Conservation (phyloP, 257 asterid species). For the Cinchona pubescens region DNA sequence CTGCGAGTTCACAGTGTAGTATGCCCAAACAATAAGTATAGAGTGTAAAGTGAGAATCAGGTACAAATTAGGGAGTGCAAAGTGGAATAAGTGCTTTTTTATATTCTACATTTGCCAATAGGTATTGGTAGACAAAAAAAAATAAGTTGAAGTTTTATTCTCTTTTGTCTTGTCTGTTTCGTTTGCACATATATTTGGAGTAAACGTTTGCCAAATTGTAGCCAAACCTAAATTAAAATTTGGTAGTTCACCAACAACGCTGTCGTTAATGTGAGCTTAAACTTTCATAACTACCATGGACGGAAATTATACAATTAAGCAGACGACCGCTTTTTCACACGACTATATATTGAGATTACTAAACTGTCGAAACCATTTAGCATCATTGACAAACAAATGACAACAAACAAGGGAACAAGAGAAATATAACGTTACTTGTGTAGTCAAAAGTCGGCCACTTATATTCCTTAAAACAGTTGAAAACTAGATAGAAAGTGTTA, state of each 20-base stretch:
- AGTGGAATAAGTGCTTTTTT: too few species aligned
- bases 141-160: neutral
- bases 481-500: neutral
- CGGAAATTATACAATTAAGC: neutral
- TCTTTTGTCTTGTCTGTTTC: neutral
- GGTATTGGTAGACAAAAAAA: neutral
- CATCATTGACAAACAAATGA: neutral
- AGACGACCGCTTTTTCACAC: neutral
- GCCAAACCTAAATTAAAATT: neutral
- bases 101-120: neutral
- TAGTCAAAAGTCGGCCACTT: slow-evolving; percentile 13
- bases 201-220: slow-evolving; percentile 9
- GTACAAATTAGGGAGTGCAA: too few species aligned
- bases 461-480: neutral
- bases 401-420: slow-evolving; percentile 1
- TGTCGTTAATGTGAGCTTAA: neutral
- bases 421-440: neutral
- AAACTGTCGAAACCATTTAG: neutral
- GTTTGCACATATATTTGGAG: slow-evolving; percentile 3
- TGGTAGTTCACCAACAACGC: neutral
- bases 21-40: too few species aligned
- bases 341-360: neutral
- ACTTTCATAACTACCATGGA: neutral
- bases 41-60: too few species aligned
- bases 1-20: too few species aligned